Evolutionary conservation across 805 yeast species (phyloP), one percentile per base, ranked within the genome.

Genomic region (Grigorovia jiainica): DNA sequence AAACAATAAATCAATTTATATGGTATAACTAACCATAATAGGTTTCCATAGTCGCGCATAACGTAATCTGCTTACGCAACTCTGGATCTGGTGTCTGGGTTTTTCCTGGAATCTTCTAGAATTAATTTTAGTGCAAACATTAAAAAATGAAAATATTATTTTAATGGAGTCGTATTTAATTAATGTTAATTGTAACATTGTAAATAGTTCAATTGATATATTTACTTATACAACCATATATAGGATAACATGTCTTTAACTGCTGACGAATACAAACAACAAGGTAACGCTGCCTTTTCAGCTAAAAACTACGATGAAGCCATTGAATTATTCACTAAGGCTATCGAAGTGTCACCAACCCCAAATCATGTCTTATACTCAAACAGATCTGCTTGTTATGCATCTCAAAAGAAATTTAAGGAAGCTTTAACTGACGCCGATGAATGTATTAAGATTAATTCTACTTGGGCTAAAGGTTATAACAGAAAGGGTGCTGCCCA

Each of bases 301-400:
- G 85, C 87, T 41, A 90, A 92, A 65, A 86, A 90, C 42, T 92
- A 76, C 61, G 67, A 69, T 18, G 72, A 77, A 51, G 97, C 98
- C 34, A 76, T 82, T 44, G 95, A 82, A 29, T 64, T 69, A 41
- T 92, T 92, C 67, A 67, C 90, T 16, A 73, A 84, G 61, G 98
- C 97, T 27, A 92, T 90, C 55, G 94, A 78, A 36, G 86, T 76
- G 11, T 79, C 95, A 0, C 71, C 79, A 36, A 49, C 72, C 5
- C 95, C 97, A 48, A 92, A 90, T 64, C 97, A 90, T 60, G 97
- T 92, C 15, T 71, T 92, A 42, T 89, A 71, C 62, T 87, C 97
- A 39, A 92, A 92, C 69, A 79, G 98, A 63, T 89, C 97, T 9
- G 98, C 95, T 11, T 76, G 87, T 43, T 81, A 81, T 56, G 82